Evolutionary conservation across 139 green algal species (phyloP).

Genomic region (Micractinium sp.): DNA sequence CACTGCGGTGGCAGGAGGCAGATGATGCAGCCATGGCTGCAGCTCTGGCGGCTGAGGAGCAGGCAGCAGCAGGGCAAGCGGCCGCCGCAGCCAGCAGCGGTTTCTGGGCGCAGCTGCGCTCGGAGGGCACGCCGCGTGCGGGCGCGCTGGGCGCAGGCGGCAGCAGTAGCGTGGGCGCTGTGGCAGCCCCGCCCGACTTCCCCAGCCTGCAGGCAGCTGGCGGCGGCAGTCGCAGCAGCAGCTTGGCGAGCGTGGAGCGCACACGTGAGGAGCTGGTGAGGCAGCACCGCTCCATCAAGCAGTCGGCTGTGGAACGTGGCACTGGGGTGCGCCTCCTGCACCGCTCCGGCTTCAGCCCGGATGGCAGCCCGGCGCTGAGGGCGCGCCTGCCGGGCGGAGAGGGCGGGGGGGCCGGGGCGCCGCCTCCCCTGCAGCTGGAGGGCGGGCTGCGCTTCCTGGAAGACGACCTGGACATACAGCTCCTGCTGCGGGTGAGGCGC

Average conservation of each 20-base stretch:
- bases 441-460: not conserved
- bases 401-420: not conserved
- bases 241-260: not conserved
- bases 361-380: not conserved
- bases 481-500: slow-evolving; percentile 20
- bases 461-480: slow-evolving; percentile 22
- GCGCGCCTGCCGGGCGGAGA: not conserved
- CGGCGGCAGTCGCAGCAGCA: not conserved
- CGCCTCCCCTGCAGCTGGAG: slow-evolving; percentile 18
- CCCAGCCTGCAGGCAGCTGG: not conserved
- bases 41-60: not conserved
- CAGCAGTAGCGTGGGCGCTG: not conserved
- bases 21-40: slow-evolving; percentile 9
- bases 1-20: not conserved
- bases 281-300: not conserved
- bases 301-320: not conserved
- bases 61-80: not conserved
- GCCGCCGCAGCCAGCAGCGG: not conserved
- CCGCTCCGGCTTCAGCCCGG: not conserved
- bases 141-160: not conserved
- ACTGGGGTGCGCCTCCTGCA: not conserved
- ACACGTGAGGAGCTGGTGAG: not conserved
- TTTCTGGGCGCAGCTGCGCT: slow-evolving; percentile 1
- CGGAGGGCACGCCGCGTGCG: not conserved
- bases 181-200: not conserved